Conservation (phyloP, 805 yeast species). For the Monosporozyma unispora region DNA sequence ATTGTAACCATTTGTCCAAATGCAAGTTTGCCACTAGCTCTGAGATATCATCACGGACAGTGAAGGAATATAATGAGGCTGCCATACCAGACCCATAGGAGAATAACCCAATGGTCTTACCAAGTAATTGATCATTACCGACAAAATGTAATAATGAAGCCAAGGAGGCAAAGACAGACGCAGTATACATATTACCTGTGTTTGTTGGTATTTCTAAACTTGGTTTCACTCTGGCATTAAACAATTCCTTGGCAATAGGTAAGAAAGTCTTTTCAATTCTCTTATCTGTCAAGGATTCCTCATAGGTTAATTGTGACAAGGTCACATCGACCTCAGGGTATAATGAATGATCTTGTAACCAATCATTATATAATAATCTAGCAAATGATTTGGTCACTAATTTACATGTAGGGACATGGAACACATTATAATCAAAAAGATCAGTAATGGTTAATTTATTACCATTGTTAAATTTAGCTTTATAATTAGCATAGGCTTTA, state of each 20-base stretch:
- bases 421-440: conserved; percentile 83
- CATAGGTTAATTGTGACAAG: conserved; percentile 53
- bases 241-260: conserved; percentile 59
- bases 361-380: conserved; percentile 84
- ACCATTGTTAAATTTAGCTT: conserved; percentile 56
- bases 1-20: conserved; percentile 27
- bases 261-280: conserved; percentile 78
- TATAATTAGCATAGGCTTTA: conserved; percentile 72
- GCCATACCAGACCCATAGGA: conserved; percentile 99
- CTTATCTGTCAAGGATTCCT: conserved; percentile 71
- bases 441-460: conserved; percentile 44
- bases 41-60: conserved; percentile 72
- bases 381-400: conserved; percentile 89
- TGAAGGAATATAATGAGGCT: conserved; percentile 72
- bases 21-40: conserved; percentile 55
- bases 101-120: conserved; percentile 82
- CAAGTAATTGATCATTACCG: conserved; percentile 64
- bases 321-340: conserved; percentile 51
- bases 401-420: conserved; percentile 98
- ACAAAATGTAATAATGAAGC: conserved; percentile 71
- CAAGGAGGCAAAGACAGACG: conserved; percentile 80
- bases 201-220: conserved; percentile 85
- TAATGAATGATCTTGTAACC: conserved; percentile 54
- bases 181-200: conserved; percentile 98
- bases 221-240: conserved; percentile 64